Base-by-base conservation (phyloP, 1,139 yeast species). In the Kodamaea plutei region DNA sequence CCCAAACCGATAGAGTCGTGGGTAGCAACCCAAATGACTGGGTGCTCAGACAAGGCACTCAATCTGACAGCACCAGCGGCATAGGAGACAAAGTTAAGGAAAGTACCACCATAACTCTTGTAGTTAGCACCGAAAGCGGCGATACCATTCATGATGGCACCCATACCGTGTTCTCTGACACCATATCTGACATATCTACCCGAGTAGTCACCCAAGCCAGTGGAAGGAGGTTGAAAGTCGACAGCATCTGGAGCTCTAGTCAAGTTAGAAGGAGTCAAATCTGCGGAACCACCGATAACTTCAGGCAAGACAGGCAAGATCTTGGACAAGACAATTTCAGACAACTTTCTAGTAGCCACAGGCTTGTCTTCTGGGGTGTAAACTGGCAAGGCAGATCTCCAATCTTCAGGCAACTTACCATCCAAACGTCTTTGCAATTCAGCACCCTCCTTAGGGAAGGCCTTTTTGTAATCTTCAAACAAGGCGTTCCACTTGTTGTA, bases 81-180 rank as follows among this genome's bases (percentile, higher is more conserved):
- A 60, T 91, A 91, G 7, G 97, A 88, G 43, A 93, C 97, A 54
- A 91, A 91, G 79, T 93, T 91, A 64, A 91, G 76, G 88, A 91
- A 91, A 55, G 99, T 91, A 68, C 96, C 98, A 64, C 96, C 96
- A 69, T 80, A 89, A 51, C 89, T 84, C 66, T 82, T 84, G 74
- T 75, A 80, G 73, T 87, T 87, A 45, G 84, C 85, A 68, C 98
- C 98, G 57, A 73, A 93, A 31, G 96, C 96, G 45, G 93, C 76
- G 53, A 91, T 84, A 80, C 99, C 99, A 66, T 93, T 91, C 81
- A 91, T 78, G 61, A 91, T 84, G 47, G 97, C 97, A 69, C 96
- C 96, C 97, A 91, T 89, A 65, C 88, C 98, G 69, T 93, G 98
- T 73, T 91, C 99, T 69, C 99, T 85, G 45, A 91, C 96, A 79